Evolutionary conservation across 1,284 basidiomycete species (phyloP).

Genomic region (Ganoderma leucocontextum): DNA sequence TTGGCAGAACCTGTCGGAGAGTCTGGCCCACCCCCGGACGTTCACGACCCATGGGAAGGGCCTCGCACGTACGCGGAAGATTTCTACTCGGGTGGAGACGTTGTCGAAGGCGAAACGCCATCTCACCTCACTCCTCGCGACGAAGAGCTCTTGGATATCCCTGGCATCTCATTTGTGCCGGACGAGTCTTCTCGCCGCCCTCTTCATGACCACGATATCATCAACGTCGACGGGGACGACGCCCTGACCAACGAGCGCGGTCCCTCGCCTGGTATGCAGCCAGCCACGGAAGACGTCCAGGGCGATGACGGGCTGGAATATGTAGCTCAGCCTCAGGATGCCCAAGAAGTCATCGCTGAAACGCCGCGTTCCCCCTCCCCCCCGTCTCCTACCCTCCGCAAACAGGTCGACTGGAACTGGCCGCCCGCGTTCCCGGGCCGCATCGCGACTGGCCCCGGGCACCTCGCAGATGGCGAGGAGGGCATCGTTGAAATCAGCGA

Average conservation of each 20-base stretch:
- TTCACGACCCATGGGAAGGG: constrained; percentile 60
- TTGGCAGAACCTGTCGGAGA: constrained; percentile 17
- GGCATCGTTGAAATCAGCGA: constrained; percentile 41
- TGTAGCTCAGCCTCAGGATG: background rate
- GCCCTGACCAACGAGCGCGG: background rate
- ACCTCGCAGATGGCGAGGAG: constrained; percentile 26
- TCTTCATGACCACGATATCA: constrained; percentile 7
- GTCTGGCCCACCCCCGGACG: constrained; percentile 35
- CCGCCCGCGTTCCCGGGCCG: constrained; percentile 47
- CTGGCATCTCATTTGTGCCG: constrained; percentile 14
- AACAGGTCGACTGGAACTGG: constrained; percentile 48
- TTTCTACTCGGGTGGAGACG: constrained; percentile 51
- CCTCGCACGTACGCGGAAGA: constrained; percentile 61
- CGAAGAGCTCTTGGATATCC: constrained; percentile 21
- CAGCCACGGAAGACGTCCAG: background rate
- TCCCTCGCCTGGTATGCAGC: background rate
- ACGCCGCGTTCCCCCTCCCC: constrained; percentile 20
- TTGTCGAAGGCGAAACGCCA: constrained; percentile 30
- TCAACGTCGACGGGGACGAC: constrained; percentile 16
- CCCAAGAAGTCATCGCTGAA: background rate
- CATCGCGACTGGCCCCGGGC: constrained; percentile 39
- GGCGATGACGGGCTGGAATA: background rate
- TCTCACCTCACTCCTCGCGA: constrained; percentile 36
- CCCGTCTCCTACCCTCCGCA: constrained; percentile 29
- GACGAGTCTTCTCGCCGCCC: background rate